Evolutionary conservation across 1,284 basidiomycete genomes (phyloP).

Genomic region (Wolfiporia cocos): DNA sequence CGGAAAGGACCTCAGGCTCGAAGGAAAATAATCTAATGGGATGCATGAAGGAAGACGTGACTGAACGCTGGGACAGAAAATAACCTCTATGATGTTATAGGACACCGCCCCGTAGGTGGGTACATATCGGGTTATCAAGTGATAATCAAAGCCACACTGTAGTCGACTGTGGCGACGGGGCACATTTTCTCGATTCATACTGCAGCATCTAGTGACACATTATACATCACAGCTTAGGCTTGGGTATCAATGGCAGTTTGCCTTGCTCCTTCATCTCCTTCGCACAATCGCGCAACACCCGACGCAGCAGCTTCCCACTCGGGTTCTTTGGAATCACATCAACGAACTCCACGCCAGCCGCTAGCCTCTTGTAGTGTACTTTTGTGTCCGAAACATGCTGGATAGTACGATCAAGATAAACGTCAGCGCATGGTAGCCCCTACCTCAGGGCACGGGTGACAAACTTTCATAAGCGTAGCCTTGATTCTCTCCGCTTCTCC

Average conservation of each 20-base stretch:
- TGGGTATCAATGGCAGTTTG: neutral
- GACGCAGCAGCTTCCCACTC: conserved; percentile 61
- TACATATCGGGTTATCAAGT: too few species aligned
- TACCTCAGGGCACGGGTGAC: conserved; percentile 30
- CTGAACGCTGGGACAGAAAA: too few species aligned
- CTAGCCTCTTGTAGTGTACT: conserved; percentile 63
- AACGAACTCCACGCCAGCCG: conserved; percentile 63
- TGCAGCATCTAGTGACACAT: too few species aligned
- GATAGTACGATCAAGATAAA: neutral
- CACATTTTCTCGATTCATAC: too few species aligned
- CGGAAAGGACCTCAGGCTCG: too few species aligned
- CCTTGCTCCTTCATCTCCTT: conserved; percentile 10
- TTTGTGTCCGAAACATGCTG: conserved; percentile 70
- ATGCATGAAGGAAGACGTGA: too few species aligned
- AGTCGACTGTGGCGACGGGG: too few species aligned
- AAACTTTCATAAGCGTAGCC: conserved; percentile 27
- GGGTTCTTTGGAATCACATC: too few species aligned
- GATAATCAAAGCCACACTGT: too few species aligned
- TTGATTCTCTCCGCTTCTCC: conserved; percentile 4
- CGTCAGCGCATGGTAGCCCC: neutral
- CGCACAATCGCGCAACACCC: conserved; percentile 49
- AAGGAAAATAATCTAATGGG: too few species aligned
- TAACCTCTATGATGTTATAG: too few species aligned
- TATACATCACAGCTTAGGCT: conserved; percentile 6
- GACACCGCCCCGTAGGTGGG: too few species aligned